Evolutionary conservation across 1,284 basidiomycete genomes (phyloP), one percentile per base, ranked within the genome.

Genomic region (Moniliophthora roreri): DNA sequence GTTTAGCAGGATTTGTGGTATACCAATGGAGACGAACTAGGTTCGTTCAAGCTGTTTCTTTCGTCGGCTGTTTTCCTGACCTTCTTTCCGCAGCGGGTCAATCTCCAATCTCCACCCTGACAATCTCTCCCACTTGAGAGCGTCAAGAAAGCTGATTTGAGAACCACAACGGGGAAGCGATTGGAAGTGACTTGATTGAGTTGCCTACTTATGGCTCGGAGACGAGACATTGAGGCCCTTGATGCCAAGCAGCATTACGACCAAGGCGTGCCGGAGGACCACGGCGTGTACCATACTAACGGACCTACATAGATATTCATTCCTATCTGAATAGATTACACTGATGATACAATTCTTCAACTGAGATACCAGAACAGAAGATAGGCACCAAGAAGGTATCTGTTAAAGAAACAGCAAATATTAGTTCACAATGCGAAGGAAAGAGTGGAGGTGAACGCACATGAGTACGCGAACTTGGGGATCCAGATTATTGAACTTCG

Each of bases 381-480:
- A 66, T 91, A 91, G 15, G 76, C 79, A 4, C 74, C 84, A 10
- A 85, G 58, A 16, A 91, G 70, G 23, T 73, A 46, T 28, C 44
- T 46, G 16, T 6, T 32, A 40, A 18, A 3, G 16, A 15, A 24
- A 16, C 24, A n/a, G 28, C n/a, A n/a, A n/a, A n/a, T n/a, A 28
- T n/a, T 32, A 2, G 28, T 16, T n/a, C 9, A 16, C 9, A 2
- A 46, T 3, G 11, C 11, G 24, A 4, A 46, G 11, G n/a, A 6
- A 4, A 6, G 24, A 46, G 8, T 11, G 18, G 13, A n/a, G 11
- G 28, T 28, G 11, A 13, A 32, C 44, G 23, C 24, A 80, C 4
- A 88, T 59, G 26, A 91, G 66, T 16, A 87, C 68, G 65, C 84
- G 85, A 52, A 84, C 65, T 60, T 89, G 84, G 3, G 87, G 83